Percentiles rank a stretch among this genome's conserved stretches.
Evolutionary conservation across 306 rosid genomes (phyloP).

Genomic region (Gastrolobium villosum): DNA sequence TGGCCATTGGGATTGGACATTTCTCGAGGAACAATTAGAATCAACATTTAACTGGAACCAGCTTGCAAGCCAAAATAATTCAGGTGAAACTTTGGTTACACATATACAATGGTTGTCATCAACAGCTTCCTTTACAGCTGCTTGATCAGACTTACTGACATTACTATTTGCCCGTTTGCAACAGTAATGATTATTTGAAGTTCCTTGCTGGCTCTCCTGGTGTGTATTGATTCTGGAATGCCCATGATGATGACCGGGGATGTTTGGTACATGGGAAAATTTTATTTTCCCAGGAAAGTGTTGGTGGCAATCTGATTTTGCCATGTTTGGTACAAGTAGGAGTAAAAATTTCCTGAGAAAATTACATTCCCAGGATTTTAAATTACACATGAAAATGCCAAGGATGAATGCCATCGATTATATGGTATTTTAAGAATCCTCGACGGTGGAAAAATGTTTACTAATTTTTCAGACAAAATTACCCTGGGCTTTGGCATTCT

Average conservation of each 20-base stretch:
- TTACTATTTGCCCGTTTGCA: neutral
- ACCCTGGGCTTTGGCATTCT: conserved; percentile 76
- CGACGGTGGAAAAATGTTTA: no score
- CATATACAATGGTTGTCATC: neutral
- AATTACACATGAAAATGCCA: no score
- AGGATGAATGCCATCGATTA: no score
- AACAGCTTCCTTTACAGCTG: neutral
- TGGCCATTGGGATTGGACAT: neutral
- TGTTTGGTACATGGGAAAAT: no score
- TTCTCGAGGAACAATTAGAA: neutral
- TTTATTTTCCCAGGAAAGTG: no score
- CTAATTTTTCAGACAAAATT: no score
- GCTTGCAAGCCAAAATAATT: neutral
- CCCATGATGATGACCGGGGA: no score
- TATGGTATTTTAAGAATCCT: no score
- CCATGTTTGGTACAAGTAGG: no score
- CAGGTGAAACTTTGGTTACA: neutral
- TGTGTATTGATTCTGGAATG: neutral
- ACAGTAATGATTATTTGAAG: neutral
- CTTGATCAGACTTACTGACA: neutral
- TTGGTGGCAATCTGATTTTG: no score
- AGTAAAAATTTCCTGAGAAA: no score
- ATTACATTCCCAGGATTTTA: no score
- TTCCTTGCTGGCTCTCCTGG: neutral
- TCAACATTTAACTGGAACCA: neutral